Conservation (phyloP, 345 rosid genomes). For the Reutealis trisperma region DNA sequence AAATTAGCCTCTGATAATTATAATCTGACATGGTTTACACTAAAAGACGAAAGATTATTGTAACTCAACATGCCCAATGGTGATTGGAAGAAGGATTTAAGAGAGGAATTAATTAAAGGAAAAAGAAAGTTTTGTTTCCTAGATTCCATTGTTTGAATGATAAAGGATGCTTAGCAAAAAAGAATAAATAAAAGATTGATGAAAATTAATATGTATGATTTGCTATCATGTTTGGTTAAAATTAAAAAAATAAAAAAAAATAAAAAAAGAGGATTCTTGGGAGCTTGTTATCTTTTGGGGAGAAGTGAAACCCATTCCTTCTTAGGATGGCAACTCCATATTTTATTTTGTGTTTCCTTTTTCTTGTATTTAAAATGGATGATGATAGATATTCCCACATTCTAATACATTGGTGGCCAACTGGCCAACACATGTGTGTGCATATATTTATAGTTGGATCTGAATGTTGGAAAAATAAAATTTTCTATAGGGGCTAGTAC, state of each 20-base stretch:
- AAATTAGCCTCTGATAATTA: not conserved
- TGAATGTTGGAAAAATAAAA: too few species aligned
- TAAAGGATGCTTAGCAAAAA: conserved; percentile 32
- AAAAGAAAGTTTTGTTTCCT: conserved; percentile 31
- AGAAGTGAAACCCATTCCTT: conserved; percentile 40
- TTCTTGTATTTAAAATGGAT: conserved; percentile 15
- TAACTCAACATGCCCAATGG: conserved; percentile 8
- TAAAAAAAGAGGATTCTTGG: conserved; percentile 17
- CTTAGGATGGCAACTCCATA: conserved; percentile 17
- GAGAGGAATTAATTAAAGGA: not conserved
- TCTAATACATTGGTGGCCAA: conserved; percentile 31
- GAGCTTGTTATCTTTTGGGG: conserved; percentile 34
- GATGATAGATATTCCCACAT: conserved; percentile 32
- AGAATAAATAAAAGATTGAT: conserved; percentile 25
- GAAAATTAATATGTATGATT: not conserved
- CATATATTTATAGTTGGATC: too few species aligned
- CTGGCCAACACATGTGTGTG: conserved; percentile 41
- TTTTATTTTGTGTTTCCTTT: not conserved
- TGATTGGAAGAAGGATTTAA: conserved; percentile 11
- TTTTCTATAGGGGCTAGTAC: too few species aligned
- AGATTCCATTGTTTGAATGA: conserved; percentile 41
- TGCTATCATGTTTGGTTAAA: not conserved
- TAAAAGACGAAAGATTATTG: conserved; percentile 19
- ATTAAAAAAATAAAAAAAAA: too few species aligned
- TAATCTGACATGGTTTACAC: conserved; percentile 16